Evolutionary conservation across 768 basidiomycete species (phyloP), one percentile per base, ranked within the genome.

Genomic region (Tremella yokohamensis): DNA sequence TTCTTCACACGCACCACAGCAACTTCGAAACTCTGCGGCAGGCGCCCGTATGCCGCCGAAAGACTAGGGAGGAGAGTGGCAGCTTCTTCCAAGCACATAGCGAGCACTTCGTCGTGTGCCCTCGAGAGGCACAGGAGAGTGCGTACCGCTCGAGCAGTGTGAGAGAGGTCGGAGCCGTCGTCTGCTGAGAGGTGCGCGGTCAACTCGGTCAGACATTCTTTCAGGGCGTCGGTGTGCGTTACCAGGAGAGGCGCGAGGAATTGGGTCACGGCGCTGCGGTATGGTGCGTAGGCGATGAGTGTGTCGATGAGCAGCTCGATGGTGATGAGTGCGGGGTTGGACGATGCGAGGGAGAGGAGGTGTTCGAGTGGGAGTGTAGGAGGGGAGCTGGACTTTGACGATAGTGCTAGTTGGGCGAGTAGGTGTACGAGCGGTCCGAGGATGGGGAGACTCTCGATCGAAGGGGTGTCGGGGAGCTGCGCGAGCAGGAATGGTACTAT

Each of bases 211-310:
- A 56, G 48, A 20, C 68, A 53, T 0, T 52, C 40, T 24, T 61
- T 56, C 7, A 62, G 22, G 1, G 59, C 29, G 12, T 49, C 45
- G 6, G 54, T n/a, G 20, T 64, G 40, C 1, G 11, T 29, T 3
- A 56, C 90, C 19, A 61, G 51, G n/a, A 47, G 38, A 2, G 40
- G 45, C 6, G 25, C 38, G 9, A 66, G 15, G 16, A 68, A 34
- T 8, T 48, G 42, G 19, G 56, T 55, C 25, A 70, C 57, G 20
- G 64, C 60, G 11, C 29, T 20, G 16, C 47, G 42, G 38, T 66
- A 48, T 1, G 49, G n/a, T 18, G 67, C 62, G 51, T 68, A 72
- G 4, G 70, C 58, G 48, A 62, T 48, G 26, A 63, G 54, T 6
- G 49, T 40, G 49, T 65, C 63, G 15, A 66, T 26, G 7, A 66